Evolutionary conservation across 2,329 filamentous ascomycete genomes (phyloP).

Genomic region (Blastomyces emzantsi): DNA sequence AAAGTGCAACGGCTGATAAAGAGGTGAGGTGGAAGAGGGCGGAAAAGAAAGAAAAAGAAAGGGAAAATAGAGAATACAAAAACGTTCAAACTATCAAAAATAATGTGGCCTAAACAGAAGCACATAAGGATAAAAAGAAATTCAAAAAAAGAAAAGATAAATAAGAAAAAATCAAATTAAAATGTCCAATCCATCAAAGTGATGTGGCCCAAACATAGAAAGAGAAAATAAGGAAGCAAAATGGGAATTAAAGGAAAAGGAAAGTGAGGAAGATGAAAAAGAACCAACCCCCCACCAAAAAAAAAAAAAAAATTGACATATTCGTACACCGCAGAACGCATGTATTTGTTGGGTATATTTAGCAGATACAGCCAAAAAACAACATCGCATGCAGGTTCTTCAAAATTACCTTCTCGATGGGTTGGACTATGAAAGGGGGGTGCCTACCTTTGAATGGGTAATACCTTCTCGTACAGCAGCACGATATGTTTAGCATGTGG

Average conservation of each 20-base stretch:
- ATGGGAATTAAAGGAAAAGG: too few relatives aligned
- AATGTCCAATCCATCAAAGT: not conserved
- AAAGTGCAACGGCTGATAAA: too few relatives aligned
- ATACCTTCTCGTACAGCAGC: not conserved
- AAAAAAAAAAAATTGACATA: not conserved
- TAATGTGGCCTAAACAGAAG: too few relatives aligned
- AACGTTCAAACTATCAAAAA: too few relatives aligned
- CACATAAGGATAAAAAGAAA: too few relatives aligned
- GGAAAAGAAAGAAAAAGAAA: too few relatives aligned
- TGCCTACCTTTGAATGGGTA: not conserved
- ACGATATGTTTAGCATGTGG: not conserved
- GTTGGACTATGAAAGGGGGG: not conserved
- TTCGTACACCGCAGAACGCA: not conserved
- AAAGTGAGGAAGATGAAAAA: not conserved
- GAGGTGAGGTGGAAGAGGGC: too few relatives aligned
- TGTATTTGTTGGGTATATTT: not conserved
- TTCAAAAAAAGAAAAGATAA: not conserved
- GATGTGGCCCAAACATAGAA: not conserved
- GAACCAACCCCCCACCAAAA: not conserved
- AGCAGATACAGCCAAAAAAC: not conserved
- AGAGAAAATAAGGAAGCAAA: not conserved
- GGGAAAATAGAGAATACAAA: too few relatives aligned
- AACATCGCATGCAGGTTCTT: not conserved
- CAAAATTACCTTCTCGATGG: not conserved
- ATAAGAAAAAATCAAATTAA: not conserved